Conservation (phyloP, 1,284 basidiomycete species). For the Fomitiporia mediterranea region DNA sequence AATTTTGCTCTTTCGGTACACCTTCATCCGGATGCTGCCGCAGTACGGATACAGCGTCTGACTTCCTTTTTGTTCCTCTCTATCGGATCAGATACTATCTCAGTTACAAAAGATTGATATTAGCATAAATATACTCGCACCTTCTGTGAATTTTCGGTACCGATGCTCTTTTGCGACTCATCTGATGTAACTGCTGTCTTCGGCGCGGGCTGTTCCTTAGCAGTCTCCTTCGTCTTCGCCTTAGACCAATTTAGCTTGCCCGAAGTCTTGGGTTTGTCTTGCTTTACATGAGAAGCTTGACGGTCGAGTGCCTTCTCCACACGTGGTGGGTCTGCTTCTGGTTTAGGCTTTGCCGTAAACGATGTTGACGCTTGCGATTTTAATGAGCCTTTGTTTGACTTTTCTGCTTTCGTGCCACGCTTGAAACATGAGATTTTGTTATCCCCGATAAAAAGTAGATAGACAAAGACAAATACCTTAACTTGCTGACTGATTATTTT, state of each 20-base stretch:
- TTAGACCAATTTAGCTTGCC: conserved; percentile 64
- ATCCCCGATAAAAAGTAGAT: background rate
- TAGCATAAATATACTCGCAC: background rate
- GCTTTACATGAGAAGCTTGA: conserved; percentile 18
- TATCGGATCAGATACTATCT: no score
- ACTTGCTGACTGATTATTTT: conserved; percentile 41
- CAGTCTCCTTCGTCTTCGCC: conserved; percentile 44
- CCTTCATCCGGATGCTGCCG: conserved; percentile 14
- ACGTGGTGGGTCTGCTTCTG: conserved; percentile 21
- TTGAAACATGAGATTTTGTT: background rate
- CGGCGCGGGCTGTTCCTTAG: conserved; percentile 18
- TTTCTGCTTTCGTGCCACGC: background rate
- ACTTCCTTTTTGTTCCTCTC: conserved; percentile 22
- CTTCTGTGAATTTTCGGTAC: background rate
- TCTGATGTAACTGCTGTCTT: conserved; percentile 1
- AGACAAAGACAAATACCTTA: conserved; percentile 33
- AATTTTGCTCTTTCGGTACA: background rate
- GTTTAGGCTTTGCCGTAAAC: conserved; percentile 24
- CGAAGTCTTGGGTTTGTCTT: conserved; percentile 39
- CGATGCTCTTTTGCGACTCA: conserved; percentile 19
- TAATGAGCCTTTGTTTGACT: background rate
- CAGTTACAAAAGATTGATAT: no score
- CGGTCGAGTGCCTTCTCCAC: conserved; percentile 15
- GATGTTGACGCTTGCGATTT: conserved; percentile 22
- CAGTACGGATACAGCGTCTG: conserved; percentile 13